These are phyloP conservation scores for Schizochytrium sp. DNA, from an alignment of 108 stramenopile species.

Conservation along the genomic window DNA sequence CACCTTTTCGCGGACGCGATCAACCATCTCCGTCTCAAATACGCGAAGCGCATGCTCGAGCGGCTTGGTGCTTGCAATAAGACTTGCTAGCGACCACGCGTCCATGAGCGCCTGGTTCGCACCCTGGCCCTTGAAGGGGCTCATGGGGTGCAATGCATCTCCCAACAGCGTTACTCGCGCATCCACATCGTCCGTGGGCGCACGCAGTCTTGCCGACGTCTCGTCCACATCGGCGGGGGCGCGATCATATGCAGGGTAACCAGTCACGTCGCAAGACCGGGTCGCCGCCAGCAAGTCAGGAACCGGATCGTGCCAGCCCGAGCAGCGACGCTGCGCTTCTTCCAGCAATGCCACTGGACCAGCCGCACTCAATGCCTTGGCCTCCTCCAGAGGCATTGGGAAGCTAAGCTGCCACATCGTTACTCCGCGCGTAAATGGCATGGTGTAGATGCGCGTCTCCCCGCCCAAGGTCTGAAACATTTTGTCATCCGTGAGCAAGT, in stretches of 20 bases:
- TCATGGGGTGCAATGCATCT: slow-evolving; percentile 79
- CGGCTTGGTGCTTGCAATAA: background rate
- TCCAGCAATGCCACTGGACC: background rate
- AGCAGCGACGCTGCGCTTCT: background rate
- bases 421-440: background rate
- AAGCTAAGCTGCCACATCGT: slow-evolving; percentile 14
- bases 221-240: background rate
- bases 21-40: background rate
- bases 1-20: background rate
- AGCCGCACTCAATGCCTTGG: background rate
- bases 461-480: slow-evolving; percentile 16
- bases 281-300: background rate
- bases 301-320: background rate
- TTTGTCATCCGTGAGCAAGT: slow-evolving; percentile 7
- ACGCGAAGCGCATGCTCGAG: background rate
- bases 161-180: slow-evolving; percentile 41
- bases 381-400: background rate
- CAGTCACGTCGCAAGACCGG: background rate
- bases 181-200: background rate
- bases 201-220: background rate
- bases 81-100: slow-evolving; percentile 26
- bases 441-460: background rate
- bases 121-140: slow-evolving; percentile 84
- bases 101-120: slow-evolving; percentile 81
- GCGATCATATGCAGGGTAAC: slow-evolving; percentile 8